Evolutionary conservation across 805 yeast genomes (phyloP).

Genomic region (Jamesozyma hellenica): DNA sequence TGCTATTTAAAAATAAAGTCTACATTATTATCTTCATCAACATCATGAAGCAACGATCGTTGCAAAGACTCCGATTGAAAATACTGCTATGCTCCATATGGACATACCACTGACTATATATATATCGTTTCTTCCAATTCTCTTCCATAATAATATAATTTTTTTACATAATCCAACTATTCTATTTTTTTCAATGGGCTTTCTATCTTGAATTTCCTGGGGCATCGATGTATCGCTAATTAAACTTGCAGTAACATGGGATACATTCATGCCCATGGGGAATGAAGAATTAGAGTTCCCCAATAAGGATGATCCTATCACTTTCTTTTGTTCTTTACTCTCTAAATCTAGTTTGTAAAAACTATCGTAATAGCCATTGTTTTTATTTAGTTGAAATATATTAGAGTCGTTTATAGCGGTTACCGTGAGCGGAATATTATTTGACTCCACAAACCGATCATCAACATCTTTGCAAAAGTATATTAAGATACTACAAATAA

Average conservation of each 20-base stretch:
- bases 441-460: constrained; percentile 2
- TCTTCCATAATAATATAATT: constrained; percentile 10
- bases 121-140: constrained; percentile 8
- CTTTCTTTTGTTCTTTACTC: neutral
- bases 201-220: no score
- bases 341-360: neutral
- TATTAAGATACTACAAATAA: constrained; percentile 12
- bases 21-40: no score
- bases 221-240: neutral
- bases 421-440: neutral
- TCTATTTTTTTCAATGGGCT: neutral
- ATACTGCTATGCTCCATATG: constrained; percentile 14
- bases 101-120: constrained; percentile 12
- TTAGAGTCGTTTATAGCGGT: neutral
- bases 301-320: neutral
- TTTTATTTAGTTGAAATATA: neutral
- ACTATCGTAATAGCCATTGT: neutral
- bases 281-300: neutral
- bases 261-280: neutral
- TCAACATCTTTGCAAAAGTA: constrained; percentile 21
- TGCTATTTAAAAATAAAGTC: no score
- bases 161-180: neutral
- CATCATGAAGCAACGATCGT: no score
- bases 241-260: neutral
- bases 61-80: constrained; percentile 8